phyloP scores from a whole-genome alignment of 306 rosid genomes.

The Medicago lupulina region DNA sequence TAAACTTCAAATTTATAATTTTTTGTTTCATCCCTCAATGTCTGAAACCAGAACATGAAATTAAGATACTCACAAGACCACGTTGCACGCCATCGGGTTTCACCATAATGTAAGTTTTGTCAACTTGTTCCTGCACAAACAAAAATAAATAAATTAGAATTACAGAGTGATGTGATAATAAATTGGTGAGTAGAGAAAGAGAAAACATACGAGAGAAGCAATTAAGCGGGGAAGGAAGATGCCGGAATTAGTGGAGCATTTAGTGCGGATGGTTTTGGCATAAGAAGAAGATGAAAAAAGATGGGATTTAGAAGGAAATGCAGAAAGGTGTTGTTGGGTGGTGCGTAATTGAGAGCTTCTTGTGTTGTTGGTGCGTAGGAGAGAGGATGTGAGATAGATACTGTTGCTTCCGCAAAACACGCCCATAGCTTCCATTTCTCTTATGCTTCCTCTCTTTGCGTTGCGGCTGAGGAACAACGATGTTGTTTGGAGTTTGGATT shows the following conservation, averaged over 20 bases:
- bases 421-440: conserved; percentile 7
- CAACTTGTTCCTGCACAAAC: conserved; percentile 77
- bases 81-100: conserved; percentile 99
- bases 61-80: conserved; percentile 70
- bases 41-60: conserved; percentile 33
- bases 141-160: neutral
- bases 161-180: neutral
- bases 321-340: conserved; percentile 52
- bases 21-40: neutral
- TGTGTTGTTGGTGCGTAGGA: conserved; percentile 31
- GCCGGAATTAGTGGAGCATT: conserved; percentile 45
- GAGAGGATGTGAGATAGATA: conserved; percentile 40
- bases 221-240: conserved; percentile 84
- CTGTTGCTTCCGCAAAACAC: neutral
- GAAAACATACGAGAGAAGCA: conserved; percentile 70
- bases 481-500: neutral
- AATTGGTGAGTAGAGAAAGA: conserved; percentile 12
- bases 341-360: conserved; percentile 38
- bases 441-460: neutral
- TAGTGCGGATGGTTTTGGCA: conserved; percentile 54
- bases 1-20: neutral
- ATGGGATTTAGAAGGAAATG: conserved; percentile 73
- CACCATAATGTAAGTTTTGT: conserved; percentile 91
- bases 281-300: conserved; percentile 57
- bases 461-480: neutral